These are phyloP conservation scores for Colletotrichum sp. DNA, from an alignment of 2,329 filamentous ascomycete genomes.

Conservation along the genomic window DNA sequence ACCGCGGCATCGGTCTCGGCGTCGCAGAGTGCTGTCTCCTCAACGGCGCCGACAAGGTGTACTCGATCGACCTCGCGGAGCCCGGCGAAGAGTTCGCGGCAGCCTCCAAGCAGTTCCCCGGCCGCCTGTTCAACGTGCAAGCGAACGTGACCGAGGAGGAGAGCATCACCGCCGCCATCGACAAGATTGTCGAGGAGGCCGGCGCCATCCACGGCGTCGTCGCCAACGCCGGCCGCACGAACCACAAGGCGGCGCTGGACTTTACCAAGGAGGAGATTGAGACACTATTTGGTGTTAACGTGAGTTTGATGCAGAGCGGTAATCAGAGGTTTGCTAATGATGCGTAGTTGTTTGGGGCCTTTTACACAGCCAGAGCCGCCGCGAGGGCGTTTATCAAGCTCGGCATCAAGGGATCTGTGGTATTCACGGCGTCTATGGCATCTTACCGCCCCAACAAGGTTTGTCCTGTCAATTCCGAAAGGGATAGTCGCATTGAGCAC, in stretches of 20 bases:
- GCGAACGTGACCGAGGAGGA: slow-evolving; percentile 53
- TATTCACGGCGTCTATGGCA: slow-evolving; percentile 54
- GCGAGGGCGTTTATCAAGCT: slow-evolving; percentile 45
- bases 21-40: slow-evolving; percentile 51
- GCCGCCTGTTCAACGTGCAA: slow-evolving; percentile 41
- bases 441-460: slow-evolving; percentile 50
- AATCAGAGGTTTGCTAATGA: slow-evolving; percentile 15
- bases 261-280: slow-evolving; percentile 32
- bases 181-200: slow-evolving; percentile 45
- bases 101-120: slow-evolving; percentile 33
- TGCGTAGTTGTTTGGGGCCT: slow-evolving; percentile 52
- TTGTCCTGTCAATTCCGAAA: neutral
- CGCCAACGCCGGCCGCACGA: slow-evolving; percentile 54
- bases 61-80: slow-evolving; percentile 37
- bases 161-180: slow-evolving; percentile 46
- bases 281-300: slow-evolving; percentile 29
- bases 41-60: slow-evolving; percentile 43
- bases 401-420: slow-evolving; percentile 38
- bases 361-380: slow-evolving; percentile 49
- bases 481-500: rapidly evolving
- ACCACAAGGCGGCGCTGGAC: slow-evolving; percentile 56
- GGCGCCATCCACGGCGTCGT: slow-evolving; percentile 55
- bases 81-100: slow-evolving; percentile 27
- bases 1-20: slow-evolving; percentile 50
- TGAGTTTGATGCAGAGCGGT: neutral